Evolutionary conservation across 2,329 filamentous ascomycete species (phyloP).

Genomic region (Diplodia seriata): DNA sequence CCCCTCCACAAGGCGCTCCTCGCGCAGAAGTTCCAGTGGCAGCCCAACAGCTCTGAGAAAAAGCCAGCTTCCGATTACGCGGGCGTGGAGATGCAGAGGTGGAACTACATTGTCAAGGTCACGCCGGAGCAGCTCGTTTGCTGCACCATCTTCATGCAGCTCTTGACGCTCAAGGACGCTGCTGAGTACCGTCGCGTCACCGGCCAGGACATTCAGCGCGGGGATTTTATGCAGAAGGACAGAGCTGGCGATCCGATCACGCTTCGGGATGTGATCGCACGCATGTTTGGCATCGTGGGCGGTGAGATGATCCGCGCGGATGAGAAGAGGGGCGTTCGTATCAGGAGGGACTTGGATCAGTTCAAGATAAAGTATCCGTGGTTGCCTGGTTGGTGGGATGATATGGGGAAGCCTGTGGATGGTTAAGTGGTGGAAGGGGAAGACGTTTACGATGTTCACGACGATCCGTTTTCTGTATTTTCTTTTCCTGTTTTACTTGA

Average conservation of each 20-base stretch:
- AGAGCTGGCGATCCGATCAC: constrained; percentile 18
- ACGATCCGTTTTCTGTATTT: neutral
- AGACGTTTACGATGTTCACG: neutral
- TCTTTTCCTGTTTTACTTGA: neutral
- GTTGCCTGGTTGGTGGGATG: constrained; percentile 21
- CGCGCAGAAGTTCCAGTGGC: constrained; percentile 38
- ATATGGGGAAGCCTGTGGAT: constrained; percentile 5
- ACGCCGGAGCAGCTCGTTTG: constrained; percentile 44
- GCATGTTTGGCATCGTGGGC: constrained; percentile 12
- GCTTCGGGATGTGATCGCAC: constrained; percentile 8
- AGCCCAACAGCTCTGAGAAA: constrained; percentile 34
- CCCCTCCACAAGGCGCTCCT: constrained; percentile 44
- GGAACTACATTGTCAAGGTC: constrained; percentile 47
- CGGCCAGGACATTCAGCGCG: constrained; percentile 8
- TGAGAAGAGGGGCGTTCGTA: constrained; percentile 16
- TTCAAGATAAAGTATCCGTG: constrained; percentile 20
- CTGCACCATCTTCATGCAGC: constrained; percentile 36
- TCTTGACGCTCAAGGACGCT: constrained; percentile 21
- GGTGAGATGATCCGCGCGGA: constrained; percentile 20
- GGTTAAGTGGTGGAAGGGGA: neutral
- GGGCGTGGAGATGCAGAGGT: constrained; percentile 11
- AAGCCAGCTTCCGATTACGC: constrained; percentile 27
- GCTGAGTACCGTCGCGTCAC: constrained; percentile 21
- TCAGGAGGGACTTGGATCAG: constrained; percentile 20
- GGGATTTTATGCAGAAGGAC: constrained; percentile 19